Evolutionary conservation across 2,329 filamentous ascomycete genomes (phyloP).

Genomic region (Fusarium xylarioides): DNA sequence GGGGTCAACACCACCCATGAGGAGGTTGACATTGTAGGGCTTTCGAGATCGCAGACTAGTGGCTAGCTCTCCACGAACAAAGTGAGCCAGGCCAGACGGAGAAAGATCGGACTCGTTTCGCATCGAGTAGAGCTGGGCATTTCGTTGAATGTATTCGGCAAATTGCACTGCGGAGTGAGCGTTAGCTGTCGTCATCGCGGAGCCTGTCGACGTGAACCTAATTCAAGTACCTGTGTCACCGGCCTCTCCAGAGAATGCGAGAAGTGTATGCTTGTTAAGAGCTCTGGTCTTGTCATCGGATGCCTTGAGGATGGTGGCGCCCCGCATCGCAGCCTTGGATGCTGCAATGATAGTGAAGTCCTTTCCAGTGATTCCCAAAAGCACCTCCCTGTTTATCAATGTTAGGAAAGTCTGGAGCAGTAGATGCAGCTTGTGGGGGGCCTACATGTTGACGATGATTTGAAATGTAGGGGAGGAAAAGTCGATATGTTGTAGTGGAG

Average conservation of each 20-base stretch:
- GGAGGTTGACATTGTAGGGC: conserved; percentile 96
- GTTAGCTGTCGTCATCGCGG: conserved; percentile 37
- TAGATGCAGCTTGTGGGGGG: conserved; percentile 20
- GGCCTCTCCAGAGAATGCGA: conserved; percentile 95
- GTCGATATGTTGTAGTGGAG: conserved; percentile 29
- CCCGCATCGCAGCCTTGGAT: conserved; percentile 98
- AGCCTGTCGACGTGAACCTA: background rate
- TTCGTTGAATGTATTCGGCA: conserved; percentile 98
- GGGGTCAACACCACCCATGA: conserved; percentile 92
- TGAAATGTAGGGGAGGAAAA: conserved; percentile 19
- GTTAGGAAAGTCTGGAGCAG: conserved; percentile 22
- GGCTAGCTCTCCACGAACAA: conserved; percentile 93
- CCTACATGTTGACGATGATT: conserved; percentile 41
- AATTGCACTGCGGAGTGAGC: conserved; percentile 80
- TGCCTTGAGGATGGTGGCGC: conserved; percentile 93
- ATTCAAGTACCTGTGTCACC: conserved; percentile 81
- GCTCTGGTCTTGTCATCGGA: conserved; percentile 95
- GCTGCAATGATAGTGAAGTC: conserved; percentile 98
- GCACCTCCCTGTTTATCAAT: conserved; percentile 78
- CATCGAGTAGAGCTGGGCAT: conserved; percentile 98
- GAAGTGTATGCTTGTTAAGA: conserved; percentile 92
- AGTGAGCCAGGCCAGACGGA: conserved; percentile 87
- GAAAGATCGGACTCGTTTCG: conserved; percentile 94
- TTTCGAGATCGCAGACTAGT: conserved; percentile 89
- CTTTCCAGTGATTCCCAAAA: conserved; percentile 97